phyloP scores from a whole-genome alignment of 192 early-diverging fungal genomes.

The Piromyces sp. region DNA sequence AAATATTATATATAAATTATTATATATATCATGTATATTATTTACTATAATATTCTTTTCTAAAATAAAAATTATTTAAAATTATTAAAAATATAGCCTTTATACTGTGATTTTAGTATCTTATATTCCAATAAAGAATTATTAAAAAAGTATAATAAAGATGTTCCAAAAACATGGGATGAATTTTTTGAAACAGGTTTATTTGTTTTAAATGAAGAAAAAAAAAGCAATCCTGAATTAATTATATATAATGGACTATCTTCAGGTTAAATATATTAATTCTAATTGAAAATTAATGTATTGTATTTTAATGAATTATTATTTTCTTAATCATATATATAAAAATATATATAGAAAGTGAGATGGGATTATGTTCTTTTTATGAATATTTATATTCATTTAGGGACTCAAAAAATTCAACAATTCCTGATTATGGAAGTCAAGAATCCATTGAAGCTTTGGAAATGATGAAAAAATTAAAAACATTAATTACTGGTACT shows the following conservation, averaged over 20 bases:
- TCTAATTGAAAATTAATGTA: too few species aligned
- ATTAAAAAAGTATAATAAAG: neutral
- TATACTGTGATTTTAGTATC: neutral
- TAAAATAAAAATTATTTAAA: too few species aligned
- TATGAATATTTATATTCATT: neutral
- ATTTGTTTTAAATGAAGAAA: neutral
- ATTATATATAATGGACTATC: neutral
- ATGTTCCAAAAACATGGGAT: neutral
- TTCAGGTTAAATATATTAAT: neutral
- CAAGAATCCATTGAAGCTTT: neutral
- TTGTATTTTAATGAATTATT: too few species aligned
- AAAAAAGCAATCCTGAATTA: neutral
- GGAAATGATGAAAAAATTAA: too few species aligned
- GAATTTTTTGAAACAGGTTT: neutral
- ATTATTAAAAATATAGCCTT: neutral
- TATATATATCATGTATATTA: too few species aligned
- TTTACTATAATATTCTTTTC: too few species aligned
- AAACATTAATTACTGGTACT: too few species aligned
- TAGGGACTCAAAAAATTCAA: neutral
- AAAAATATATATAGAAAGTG: neutral
- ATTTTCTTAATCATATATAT: too few species aligned
- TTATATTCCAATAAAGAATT: neutral
- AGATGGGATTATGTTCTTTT: neutral
- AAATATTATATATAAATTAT: too few species aligned
- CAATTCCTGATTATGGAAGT: neutral